phyloP scores from a whole-genome alignment of 2,329 filamentous ascomycete species.

The Mycosphaerella arachidis region DNA sequence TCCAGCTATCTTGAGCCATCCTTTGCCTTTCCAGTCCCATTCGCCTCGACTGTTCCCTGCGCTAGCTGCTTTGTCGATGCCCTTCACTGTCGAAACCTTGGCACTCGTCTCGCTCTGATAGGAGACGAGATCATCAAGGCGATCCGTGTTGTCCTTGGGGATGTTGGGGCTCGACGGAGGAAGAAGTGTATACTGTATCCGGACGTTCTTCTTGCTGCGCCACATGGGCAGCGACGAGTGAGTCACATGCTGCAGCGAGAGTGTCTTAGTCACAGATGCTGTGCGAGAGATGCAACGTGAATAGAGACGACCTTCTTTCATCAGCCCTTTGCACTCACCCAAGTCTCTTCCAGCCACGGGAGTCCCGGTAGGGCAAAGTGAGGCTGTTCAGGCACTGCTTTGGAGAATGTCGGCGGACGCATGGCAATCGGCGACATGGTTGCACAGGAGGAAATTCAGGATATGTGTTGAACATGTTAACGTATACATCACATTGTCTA shows the following conservation, averaged over 20 bases:
- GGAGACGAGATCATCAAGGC: constrained; percentile 68
- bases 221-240: constrained; percentile 77
- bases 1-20: constrained; percentile 65
- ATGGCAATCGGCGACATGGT: constrained; percentile 23
- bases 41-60: constrained; percentile 34
- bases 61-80: constrained; percentile 55
- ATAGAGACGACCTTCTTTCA: background rate
- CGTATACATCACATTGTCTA: constrained; percentile 6
- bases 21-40: constrained; percentile 76
- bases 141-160: constrained; percentile 36
- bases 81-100: constrained; percentile 58
- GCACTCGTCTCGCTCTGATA: constrained; percentile 55
- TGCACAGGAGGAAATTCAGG: background rate
- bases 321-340: constrained; percentile 38
- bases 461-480: background rate
- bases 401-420: constrained; percentile 31
- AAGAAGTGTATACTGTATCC: constrained; percentile 67
- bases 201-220: constrained; percentile 72
- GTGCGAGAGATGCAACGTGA: background rate
- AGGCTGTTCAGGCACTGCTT: constrained; percentile 14
- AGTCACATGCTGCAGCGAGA: constrained; percentile 50
- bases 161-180: constrained; percentile 32
- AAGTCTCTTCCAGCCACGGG: constrained; percentile 61
- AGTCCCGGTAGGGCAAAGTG: constrained; percentile 46
- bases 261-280: background rate